Conservation (phyloP, 148 eudicot species). For the Dysphania ambrosioides region DNA sequence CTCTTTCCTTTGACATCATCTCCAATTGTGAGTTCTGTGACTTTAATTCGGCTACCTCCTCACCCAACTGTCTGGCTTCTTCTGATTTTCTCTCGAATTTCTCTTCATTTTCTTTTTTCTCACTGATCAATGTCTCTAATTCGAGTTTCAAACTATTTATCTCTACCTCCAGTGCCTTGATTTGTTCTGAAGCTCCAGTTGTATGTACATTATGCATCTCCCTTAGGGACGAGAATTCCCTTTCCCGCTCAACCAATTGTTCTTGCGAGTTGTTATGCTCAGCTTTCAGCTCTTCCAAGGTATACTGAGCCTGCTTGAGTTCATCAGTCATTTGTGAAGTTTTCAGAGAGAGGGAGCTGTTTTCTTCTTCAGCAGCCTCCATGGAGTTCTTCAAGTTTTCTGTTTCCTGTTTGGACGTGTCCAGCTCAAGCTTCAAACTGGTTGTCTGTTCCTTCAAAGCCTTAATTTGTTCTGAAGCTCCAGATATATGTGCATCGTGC, state of each 20-base stretch:
- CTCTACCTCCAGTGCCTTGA: conserved; percentile 37
- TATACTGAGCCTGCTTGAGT: conserved; percentile 35
- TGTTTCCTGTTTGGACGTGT: conserved; percentile 44
- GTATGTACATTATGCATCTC: conserved; percentile 39
- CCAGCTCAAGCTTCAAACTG: conserved; percentile 35
- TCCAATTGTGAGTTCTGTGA: conserved; percentile 27
- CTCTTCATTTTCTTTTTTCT: conserved; percentile 41
- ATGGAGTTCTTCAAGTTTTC: conserved; percentile 39
- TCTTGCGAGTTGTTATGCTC: conserved; percentile 39
- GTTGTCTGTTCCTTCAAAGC: conserved; percentile 32
- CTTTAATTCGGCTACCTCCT: conserved; percentile 28
- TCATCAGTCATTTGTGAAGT: conserved; percentile 48
- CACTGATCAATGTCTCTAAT: conserved; percentile 37
- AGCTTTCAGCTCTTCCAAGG: conserved; percentile 38
- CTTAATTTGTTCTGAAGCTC: conserved; percentile 31
- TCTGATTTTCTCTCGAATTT: conserved; percentile 27
- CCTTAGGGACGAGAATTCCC: conserved; percentile 36
- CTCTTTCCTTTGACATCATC: conserved; percentile 39
- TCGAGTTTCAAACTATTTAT: conserved; percentile 35
- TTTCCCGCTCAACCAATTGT: conserved; percentile 37
- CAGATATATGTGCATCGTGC: conserved; percentile 35
- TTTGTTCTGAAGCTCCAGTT: conserved; percentile 32
- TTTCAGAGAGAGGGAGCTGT: conserved; percentile 42
- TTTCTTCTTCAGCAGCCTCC: conserved; percentile 50
- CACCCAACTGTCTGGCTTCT: conserved; percentile 27